These are phyloP conservation scores for Solanum rostratum DNA, from an alignment of 257 asterid genomes.

Conservation along the genomic window DNA sequence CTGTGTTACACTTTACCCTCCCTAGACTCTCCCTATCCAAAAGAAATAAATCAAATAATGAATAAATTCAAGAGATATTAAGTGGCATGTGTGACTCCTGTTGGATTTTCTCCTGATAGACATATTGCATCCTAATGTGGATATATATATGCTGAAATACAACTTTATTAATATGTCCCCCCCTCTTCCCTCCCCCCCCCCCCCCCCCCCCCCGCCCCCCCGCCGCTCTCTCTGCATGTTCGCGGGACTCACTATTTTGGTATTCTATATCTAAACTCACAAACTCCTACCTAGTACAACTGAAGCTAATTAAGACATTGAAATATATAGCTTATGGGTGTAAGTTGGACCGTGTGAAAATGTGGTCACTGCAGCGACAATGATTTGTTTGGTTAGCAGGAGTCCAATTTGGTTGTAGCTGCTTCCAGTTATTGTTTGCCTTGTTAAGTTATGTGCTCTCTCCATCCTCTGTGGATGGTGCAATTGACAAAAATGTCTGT, in stretches of 20 bases:
- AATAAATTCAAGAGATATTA: too few species aligned
- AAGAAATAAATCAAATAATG: too few species aligned
- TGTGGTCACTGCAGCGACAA: neutral
- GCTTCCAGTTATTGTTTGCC: neutral
- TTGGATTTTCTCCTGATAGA: neutral
- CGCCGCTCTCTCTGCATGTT: neutral
- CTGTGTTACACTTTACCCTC: too few species aligned
- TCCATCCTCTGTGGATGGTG: neutral
- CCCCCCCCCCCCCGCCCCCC: neutral
- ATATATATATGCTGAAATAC: too few species aligned
- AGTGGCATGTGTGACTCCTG: neutral
- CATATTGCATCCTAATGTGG: neutral
- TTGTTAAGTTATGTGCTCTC: neutral
- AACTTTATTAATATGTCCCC: neutral
- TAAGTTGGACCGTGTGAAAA: neutral
- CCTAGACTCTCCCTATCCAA: too few species aligned
- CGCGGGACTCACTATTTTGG: neutral
- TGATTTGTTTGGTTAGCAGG: neutral
- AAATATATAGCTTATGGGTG: neutral
- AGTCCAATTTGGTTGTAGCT: neutral
- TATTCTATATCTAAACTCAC: neutral
- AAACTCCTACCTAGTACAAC: neutral
- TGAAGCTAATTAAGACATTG: neutral
- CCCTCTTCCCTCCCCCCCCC: neutral
- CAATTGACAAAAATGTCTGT: neutral